A percentile compares a stretch with the other conserved stretches of the same genome.
Evolutionary conservation across 2,329 filamentous ascomycete genomes (phyloP).

Genomic region (Nectriaceae sp.): DNA sequence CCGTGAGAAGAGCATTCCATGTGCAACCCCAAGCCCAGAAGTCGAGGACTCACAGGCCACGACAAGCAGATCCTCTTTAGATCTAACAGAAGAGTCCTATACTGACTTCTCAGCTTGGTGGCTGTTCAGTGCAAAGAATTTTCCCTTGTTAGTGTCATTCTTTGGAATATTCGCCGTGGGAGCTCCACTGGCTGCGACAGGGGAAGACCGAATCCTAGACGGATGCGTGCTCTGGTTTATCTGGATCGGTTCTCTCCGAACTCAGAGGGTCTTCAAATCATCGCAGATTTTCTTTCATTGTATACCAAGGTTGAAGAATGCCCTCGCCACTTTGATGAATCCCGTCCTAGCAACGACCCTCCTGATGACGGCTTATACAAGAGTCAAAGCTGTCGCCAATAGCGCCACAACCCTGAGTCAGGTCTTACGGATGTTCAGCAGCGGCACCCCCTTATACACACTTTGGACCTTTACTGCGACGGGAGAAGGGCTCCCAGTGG

Average conservation of each 20-base stretch:
- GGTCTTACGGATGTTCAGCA: slow-evolving; percentile 33
- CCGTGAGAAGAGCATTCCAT: slow-evolving; percentile 8
- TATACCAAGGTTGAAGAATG: slow-evolving; percentile 25
- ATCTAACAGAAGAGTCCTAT: neutral
- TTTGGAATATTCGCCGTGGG: slow-evolving; percentile 39
- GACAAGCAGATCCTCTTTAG: slow-evolving; percentile 12
- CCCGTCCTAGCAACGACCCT: slow-evolving; percentile 51
- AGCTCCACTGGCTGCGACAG: slow-evolving; percentile 39
- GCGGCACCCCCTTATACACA: slow-evolving; percentile 36
- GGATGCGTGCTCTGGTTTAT: slow-evolving; percentile 48
- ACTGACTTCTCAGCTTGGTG: slow-evolving; percentile 8
- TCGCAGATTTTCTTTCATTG: neutral
- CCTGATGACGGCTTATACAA: slow-evolving; percentile 45
- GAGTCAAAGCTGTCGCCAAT: slow-evolving; percentile 38
- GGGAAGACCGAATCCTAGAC: slow-evolving; percentile 45
- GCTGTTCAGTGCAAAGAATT: slow-evolving; percentile 25
- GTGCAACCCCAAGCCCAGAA: slow-evolving; percentile 1
- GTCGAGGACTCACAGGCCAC: neutral
- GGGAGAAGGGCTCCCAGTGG: slow-evolving; percentile 7
- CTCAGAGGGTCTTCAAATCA: slow-evolving; percentile 40
- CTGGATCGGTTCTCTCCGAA: slow-evolving; percentile 46
- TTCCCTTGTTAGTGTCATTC: slow-evolving; percentile 31
- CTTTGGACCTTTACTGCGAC: slow-evolving; percentile 34
- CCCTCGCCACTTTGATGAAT: slow-evolving; percentile 45
- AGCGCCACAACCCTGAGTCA: slow-evolving; percentile 30